phyloP scores from a whole-genome alignment of 768 basidiomycete species.

The Leccinum boreale region DNA sequence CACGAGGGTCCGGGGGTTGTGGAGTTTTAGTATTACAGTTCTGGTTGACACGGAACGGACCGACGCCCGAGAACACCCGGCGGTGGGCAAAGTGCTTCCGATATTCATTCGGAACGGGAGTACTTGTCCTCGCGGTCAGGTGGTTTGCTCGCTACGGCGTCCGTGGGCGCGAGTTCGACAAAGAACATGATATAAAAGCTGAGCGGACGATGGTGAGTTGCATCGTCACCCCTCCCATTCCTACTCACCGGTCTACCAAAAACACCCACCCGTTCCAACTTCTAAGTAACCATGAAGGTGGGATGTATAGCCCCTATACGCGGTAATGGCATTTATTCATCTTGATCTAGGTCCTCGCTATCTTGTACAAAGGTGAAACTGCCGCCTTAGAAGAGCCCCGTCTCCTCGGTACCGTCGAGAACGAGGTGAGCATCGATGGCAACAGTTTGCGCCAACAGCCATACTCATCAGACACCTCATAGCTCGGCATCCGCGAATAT shows the following conservation, averaged over 20 bases:
- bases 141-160: not conserved
- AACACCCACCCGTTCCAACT: not conserved
- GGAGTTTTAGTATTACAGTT: not conserved
- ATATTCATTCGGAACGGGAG: not conserved
- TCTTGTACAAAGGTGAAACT: constrained; percentile 66
- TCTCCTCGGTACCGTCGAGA: constrained; percentile 78
- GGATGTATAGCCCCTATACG: not conserved
- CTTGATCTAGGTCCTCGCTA: constrained; percentile 57
- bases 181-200: constrained; percentile 19
- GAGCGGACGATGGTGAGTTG: not conserved
- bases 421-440: constrained; percentile 46
- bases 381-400: constrained; percentile 69
- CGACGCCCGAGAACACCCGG: constrained; percentile 9
- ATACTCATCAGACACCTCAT: not conserved
- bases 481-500: constrained; percentile 76
- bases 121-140: not conserved
- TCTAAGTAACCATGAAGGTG: constrained; percentile 42
- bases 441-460: not conserved
- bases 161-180: not conserved
- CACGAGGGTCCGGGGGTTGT: not conserved
- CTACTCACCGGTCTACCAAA: constrained; percentile 1
- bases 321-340: not conserved
- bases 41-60: not conserved
- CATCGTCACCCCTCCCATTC: constrained; percentile 5
- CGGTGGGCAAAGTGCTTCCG: not conserved